Conservation (phyloP, 78 protist species). For the Protostelium mycophagum region DNA sequence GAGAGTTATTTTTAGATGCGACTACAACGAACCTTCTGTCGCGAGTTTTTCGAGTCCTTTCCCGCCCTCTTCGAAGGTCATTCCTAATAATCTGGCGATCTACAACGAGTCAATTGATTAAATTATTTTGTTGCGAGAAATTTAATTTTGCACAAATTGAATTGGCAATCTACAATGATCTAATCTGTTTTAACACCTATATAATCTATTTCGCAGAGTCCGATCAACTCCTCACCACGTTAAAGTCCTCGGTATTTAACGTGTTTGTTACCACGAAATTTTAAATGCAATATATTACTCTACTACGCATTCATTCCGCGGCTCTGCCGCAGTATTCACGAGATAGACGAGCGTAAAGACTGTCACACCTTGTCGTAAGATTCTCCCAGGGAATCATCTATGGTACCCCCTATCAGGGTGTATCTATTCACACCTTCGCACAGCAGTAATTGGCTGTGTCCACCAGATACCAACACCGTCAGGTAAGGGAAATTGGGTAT, state of each 20-base stretch:
- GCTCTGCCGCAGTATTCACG: neutral
- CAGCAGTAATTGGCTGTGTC: slow-evolving; percentile 66
- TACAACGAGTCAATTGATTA: no score
- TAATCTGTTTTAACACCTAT: slow-evolving; percentile 12
- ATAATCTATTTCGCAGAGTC: no score
- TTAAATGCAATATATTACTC: no score
- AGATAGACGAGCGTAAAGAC: slow-evolving; percentile 16
- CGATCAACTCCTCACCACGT: no score
- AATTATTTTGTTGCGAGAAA: no score
- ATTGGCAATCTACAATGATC: slow-evolving; percentile 4
- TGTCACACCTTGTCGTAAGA: slow-evolving; percentile 70
- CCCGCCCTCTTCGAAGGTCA: slow-evolving; percentile 31
- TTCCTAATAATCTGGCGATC: neutral
- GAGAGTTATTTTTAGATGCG: neutral
- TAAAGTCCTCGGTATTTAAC: no score
- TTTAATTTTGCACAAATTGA: no score
- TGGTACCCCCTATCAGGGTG: slow-evolving; percentile 56
- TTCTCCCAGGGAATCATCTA: slow-evolving; percentile 86
- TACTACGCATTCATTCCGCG: no score
- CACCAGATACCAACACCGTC: slow-evolving; percentile 61
- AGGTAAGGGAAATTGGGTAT: slow-evolving; percentile 59
- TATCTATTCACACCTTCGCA: slow-evolving; percentile 54
- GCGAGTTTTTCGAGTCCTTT: slow-evolving; percentile 53
- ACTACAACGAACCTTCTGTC: neutral
- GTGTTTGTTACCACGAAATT: no score